These are phyloP conservation scores for Amphichorda felina DNA, from an alignment of 2,329 filamentous ascomycete genomes.

Conservation along the genomic window DNA sequence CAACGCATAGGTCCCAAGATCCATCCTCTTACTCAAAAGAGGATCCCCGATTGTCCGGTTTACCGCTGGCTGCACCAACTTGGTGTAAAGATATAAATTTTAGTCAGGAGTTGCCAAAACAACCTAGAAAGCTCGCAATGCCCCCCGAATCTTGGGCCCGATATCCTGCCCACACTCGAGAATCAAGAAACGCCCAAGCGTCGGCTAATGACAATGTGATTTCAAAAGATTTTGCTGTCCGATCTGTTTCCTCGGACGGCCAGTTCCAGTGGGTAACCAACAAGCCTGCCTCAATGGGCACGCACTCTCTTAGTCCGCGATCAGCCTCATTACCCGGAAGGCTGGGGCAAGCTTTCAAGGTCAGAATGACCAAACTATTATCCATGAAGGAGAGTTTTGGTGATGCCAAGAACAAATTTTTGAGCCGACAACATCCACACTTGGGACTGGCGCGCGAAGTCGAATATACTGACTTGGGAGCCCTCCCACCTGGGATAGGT, in stretches of 20 bases:
- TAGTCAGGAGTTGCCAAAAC: no score
- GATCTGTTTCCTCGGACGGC: conserved; percentile 8
- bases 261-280: conserved; percentile 15
- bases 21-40: no score
- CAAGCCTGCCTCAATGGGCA: conserved; percentile 1
- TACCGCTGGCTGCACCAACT: no score
- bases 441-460: neutral
- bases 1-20: no score
- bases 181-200: conserved; percentile 6
- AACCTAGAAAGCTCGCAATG: conserved; percentile 1
- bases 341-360: neutral
- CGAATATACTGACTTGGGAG: neutral
- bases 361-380: neutral
- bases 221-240: conserved; percentile 16
- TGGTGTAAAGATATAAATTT: no score
- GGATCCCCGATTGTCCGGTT: no score
- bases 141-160: conserved; percentile 8
- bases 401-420: neutral
- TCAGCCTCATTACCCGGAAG: neutral
- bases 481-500: neutral
- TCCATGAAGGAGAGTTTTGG: neutral
- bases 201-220: conserved; percentile 11
- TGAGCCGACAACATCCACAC: neutral
- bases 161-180: conserved; percentile 2
- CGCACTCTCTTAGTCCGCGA: no score